Evolutionary conservation across 768 basidiomycete genomes (phyloP), one percentile per base, ranked within the genome.

Genomic region (Russula sp.): DNA sequence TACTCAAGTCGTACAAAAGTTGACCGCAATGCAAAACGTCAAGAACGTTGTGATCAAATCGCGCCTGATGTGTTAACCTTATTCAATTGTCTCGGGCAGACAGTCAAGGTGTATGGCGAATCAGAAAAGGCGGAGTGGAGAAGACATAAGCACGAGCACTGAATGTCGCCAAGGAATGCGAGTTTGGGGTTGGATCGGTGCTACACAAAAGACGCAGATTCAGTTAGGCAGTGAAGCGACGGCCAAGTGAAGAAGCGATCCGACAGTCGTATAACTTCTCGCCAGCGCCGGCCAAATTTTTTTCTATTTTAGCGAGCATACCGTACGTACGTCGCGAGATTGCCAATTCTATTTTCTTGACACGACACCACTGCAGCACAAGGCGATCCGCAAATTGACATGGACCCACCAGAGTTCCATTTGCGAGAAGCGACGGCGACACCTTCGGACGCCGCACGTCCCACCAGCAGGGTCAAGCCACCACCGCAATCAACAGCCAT

Each of bases 401-500:
- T 66, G 65, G 57, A 53, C 14, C 3, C 53, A 27, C 3, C 53
- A n/a, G 64, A 66, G 47, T 13, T 61, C 27, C 66, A 67, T 55
- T 52, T 66, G 5, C 59, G 35, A 22, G 65, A 53, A 9, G 47
- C 31, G 35, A 16, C 22, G 20, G 31, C 65, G 14, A 39, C 27
- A 9, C 7, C 57, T 4, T 16, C n/a, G 9, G 34, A 27, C 10
- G 32, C 56, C 47, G 40, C 54, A 40, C 50, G 32, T 63, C 56
- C 70, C 42, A 10, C 47, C 22, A 48, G 47, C 47, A 66, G 68
- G 60, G 68, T 70, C 9, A 89, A 89, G 73, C 77, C 76, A 3
- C 59, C 75, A 1, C 88, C 88, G 0, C 76, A 75, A 44, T 66
- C 73, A 6, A 71, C 76, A 14, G 72, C 71, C 18, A 77, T 88